Conservation (phyloP, 1,284 basidiomycete genomes). For the Tranzscheliella williamsii region DNA sequence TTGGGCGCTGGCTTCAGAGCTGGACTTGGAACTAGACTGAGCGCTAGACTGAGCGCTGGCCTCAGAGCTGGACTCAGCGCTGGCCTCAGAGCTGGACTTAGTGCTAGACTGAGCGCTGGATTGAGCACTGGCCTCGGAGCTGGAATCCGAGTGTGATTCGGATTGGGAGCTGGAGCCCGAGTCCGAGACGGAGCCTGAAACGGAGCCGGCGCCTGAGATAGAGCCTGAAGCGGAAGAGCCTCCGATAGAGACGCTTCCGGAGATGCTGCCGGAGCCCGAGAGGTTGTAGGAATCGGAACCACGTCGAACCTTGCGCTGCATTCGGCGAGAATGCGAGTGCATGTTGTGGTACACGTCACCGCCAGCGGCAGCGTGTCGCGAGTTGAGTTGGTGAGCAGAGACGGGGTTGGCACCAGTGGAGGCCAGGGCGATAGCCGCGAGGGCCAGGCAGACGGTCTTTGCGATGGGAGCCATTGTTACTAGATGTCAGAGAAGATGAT, state of each 20-base stretch:
- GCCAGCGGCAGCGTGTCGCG: constrained; percentile 33
- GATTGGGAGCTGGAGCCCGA: constrained; percentile 5
- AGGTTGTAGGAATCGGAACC: constrained; percentile 12
- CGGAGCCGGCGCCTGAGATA: constrained; percentile 8
- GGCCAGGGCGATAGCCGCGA: constrained; percentile 36
- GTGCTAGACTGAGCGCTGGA: constrained; percentile 4
- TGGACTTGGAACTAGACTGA: constrained; percentile 2
- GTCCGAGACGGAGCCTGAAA: constrained; percentile 20
- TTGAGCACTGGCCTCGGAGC: constrained; percentile 2
- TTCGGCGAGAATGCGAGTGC: constrained; percentile 37
- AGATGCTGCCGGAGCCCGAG: constrained; percentile 11
- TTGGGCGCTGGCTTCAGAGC: constrained; percentile 1
- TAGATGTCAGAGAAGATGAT: not conserved
- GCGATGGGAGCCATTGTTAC: constrained; percentile 41
- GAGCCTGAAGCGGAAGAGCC: constrained; percentile 10
- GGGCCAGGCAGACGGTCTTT: constrained; percentile 37
- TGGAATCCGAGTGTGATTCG: constrained; percentile 5
- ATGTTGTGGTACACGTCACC: constrained; percentile 39
- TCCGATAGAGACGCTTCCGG: constrained; percentile 2
- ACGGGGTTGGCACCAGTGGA: constrained; percentile 21
- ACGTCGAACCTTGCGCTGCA: constrained; percentile 42
- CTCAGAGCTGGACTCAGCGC: not conserved
- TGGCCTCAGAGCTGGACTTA: not conserved
- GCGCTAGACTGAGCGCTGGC: constrained; percentile 3
- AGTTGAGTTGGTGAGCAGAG: constrained; percentile 36